Evolutionary conservation across 2,329 filamentous ascomycete species (phyloP).

Genomic region (Colletotrichum higginsianum): DNA sequence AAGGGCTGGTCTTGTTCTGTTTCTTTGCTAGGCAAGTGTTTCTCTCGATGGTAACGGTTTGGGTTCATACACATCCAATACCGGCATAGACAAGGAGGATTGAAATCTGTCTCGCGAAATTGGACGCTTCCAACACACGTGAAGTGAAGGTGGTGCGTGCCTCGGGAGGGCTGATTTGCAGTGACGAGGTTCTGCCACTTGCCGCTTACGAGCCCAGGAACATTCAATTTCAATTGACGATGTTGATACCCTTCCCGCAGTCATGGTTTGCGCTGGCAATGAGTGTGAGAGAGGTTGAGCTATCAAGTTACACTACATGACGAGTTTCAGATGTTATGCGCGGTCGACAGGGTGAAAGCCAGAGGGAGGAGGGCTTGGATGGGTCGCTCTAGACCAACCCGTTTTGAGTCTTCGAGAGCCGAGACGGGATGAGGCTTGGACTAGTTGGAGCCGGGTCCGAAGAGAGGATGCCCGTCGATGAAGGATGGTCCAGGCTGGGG

Average conservation of each 20-base stretch:
- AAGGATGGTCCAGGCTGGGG: not conserved
- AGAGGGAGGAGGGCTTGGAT: no score
- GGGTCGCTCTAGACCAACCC: not conserved
- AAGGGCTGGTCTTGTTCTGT: not conserved
- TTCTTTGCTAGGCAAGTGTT: not conserved
- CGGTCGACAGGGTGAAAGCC: no score
- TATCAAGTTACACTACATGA: no score
- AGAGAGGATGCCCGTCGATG: not conserved
- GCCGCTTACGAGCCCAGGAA: slow-evolving; percentile 24
- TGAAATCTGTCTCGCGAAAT: slow-evolving; percentile 4
- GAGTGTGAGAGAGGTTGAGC: not conserved
- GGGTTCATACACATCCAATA: slow-evolving; percentile 4
- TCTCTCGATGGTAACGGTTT: no score
- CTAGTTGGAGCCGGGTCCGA: not conserved
- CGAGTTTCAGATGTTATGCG: no score
- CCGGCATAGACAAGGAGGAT: slow-evolving; percentile 21
- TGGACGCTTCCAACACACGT: slow-evolving; percentile 10
- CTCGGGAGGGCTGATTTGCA: not conserved
- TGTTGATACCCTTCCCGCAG: not conserved
- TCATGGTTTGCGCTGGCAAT: not conserved
- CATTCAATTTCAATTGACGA: slow-evolving; percentile 16
- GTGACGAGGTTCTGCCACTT: slow-evolving; percentile 31
- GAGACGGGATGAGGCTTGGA: not conserved
- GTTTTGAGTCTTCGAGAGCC: not conserved
- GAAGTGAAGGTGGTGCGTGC: slow-evolving; percentile 1